Base-by-base conservation (phyloP, 768 basidiomycete species). In the Kwoniella pini region DNA sequence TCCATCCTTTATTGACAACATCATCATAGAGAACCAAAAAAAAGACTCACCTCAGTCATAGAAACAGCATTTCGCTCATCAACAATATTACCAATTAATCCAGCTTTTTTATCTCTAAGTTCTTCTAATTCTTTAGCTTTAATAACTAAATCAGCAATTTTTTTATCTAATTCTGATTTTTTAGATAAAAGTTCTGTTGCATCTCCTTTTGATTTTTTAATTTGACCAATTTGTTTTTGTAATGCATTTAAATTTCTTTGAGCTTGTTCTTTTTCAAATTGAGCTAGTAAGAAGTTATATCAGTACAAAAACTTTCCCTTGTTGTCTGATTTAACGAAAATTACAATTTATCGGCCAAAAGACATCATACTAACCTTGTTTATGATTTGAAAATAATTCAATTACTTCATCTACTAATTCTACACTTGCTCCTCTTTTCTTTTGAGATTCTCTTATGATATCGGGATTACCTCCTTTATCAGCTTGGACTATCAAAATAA, bases 371-470 rank as follows among this genome's bases (percentile, higher is more conserved):
- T 75, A 77, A 96, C 96, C 86, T 79, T 91, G 90, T 53, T 91
- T 91, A 92, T 94, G 97, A 68, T 92, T 89, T 10, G 84, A 79
- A 72, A 97, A 96, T 86, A 94, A 87, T 72, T 85, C 85, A 60
- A 98, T 87, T 60, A 97, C 85, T 78, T 98, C 91, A 79, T 97
- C 93, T 15, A 98, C 94, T 67, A 96, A 78, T 78, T 93, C 94
- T 52, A 90, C 90, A 19, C 89, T 84, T 57, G 91, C 87, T 10
- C 89, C 90, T 48, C 96, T 85, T 80, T 91, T 93, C 71, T 86
- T 82, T 81, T 99, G 95, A 3, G 94, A 97, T 71, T 91, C 91
- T 57, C 88, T 82, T 63, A 98, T 93, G 74, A 87, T 85, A 67
- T 89, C 87, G 15, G 94, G 86, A 81, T 96, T 90, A 33, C 96